Conservation (phyloP, 1,139 yeast genomes). For the Kluyveromyces marxianus region DNA sequence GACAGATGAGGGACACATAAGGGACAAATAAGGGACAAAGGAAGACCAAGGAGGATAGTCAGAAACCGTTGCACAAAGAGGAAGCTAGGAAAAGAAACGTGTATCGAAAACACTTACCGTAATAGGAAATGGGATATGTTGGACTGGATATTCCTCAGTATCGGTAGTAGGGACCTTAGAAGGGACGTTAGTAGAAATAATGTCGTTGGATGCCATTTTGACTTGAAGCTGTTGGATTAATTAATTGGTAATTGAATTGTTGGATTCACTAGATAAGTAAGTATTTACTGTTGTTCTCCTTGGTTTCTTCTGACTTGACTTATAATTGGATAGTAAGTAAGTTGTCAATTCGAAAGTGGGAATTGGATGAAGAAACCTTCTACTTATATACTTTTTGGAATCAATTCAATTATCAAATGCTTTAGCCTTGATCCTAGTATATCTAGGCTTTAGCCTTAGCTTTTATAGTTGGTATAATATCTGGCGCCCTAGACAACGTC, state of each 20-base stretch:
- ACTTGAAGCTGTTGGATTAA: background rate
- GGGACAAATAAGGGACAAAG: no score
- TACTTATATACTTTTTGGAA: background rate
- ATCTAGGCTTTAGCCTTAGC: background rate
- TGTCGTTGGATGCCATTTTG: background rate
- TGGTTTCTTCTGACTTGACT: background rate
- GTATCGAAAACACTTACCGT: background rate
- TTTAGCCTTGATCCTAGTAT: background rate
- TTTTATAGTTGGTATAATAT: background rate
- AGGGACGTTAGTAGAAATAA: background rate
- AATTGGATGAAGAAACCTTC: conserved; percentile 1
- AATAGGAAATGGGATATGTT: background rate
- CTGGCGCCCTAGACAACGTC: background rate
- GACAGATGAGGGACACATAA: no score
- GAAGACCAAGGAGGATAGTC: background rate
- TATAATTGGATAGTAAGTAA: background rate
- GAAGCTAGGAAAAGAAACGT: background rate
- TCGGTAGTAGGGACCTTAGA: background rate
- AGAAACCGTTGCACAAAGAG: background rate
- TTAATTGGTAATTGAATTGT: background rate
- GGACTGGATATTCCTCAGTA: background rate
- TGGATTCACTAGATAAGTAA: background rate
- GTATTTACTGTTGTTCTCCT: background rate
- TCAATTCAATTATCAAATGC: background rate
- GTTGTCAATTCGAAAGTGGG: background rate